Conservation (phyloP, 2,329 filamentous ascomycete species). For the Paradendryphiella salina region DNA sequence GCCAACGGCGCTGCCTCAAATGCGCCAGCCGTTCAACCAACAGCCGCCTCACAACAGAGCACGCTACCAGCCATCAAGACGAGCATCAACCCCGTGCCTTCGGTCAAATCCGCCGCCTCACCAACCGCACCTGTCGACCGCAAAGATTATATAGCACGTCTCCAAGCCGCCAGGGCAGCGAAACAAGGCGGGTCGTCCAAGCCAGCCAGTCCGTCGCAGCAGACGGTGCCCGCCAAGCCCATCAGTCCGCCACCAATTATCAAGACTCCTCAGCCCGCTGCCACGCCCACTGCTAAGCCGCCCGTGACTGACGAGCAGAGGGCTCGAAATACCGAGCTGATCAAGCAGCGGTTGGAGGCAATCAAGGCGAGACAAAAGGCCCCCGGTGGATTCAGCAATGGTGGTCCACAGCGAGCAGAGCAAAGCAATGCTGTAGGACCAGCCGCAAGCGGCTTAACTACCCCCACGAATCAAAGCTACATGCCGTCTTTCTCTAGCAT, state of each 20-base stretch:
- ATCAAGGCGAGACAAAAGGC: conserved; percentile 34
- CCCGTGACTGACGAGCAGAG: conserved; percentile 48
- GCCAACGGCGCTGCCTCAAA: conserved; percentile 11
- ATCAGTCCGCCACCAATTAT: conserved; percentile 12
- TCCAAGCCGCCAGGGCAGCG: conserved; percentile 74
- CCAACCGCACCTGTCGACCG: conserved; percentile 59
- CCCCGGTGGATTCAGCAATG: conserved; percentile 11
- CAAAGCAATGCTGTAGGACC: conserved; percentile 4
- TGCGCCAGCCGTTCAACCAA: conserved; percentile 12
- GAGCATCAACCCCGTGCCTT: conserved; percentile 14
- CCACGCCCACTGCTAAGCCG: conserved; percentile 20
- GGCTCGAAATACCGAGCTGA: conserved; percentile 71
- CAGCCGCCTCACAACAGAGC: conserved; percentile 15
- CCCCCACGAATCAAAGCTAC: conserved; percentile 10
- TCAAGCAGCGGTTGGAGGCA: conserved; percentile 80
- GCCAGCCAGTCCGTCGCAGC: conserved; percentile 22
- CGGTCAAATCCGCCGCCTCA: conserved; percentile 20
- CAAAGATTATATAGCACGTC: conserved; percentile 74
- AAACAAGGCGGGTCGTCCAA: conserved; percentile 29
- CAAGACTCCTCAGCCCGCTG: conserved; percentile 18
- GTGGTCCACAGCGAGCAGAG: not conserved
- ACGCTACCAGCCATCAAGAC: conserved; percentile 28
- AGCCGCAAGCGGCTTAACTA: conserved; percentile 4
- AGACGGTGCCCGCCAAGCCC: conserved; percentile 21
- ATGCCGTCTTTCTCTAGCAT: conserved; percentile 47